These are phyloP conservation scores for Vitis hybrid DNA, from an alignment of 177 flowering plant species.

Conservation along the genomic window DNA sequence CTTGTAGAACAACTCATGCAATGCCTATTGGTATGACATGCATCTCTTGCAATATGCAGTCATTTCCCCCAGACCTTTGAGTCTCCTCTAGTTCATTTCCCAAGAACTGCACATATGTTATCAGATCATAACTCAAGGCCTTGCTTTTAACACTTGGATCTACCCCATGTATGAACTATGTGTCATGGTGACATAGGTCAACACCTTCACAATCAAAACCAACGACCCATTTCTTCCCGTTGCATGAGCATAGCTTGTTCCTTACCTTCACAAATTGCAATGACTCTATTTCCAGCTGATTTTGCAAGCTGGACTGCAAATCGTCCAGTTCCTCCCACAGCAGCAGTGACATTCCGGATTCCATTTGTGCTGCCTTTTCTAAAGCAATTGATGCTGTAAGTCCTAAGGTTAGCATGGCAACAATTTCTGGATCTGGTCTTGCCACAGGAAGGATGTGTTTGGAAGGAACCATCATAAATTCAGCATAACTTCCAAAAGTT, in stretches of 20 bases:
- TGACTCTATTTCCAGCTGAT: constrained; percentile 83
- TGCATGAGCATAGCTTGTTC: constrained; percentile 61
- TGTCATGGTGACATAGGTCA: too few species aligned
- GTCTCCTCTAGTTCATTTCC: too few species aligned
- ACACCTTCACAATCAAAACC: too few species aligned
- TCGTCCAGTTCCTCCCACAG: constrained; percentile 99
- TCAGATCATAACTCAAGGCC: too few species aligned
- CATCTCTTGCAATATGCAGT: too few species aligned
- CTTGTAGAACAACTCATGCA: too few species aligned
- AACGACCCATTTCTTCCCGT: too few species aligned
- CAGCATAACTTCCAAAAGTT: constrained; percentile 91
- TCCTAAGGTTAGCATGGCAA: constrained; percentile 99
- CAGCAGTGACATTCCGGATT: constrained; percentile 92
- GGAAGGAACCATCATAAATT: constrained; percentile 73
- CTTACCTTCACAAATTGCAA: constrained; percentile 95
- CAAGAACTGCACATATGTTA: too few species aligned
- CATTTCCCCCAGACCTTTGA: too few species aligned
- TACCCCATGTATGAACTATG: too few species aligned
- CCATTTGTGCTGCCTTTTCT: constrained; percentile 93
- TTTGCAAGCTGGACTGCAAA: constrained; percentile 99
- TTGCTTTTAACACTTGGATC: too few species aligned
- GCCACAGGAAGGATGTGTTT: constrained; percentile 78
- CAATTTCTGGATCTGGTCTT: constrained; percentile 95
- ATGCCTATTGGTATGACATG: too few species aligned
- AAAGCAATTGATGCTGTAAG: constrained; percentile 94